Evolutionary conservation across 2,329 filamentous ascomycete genomes (phyloP).

Genomic region (Alternaria conjuncta): DNA sequence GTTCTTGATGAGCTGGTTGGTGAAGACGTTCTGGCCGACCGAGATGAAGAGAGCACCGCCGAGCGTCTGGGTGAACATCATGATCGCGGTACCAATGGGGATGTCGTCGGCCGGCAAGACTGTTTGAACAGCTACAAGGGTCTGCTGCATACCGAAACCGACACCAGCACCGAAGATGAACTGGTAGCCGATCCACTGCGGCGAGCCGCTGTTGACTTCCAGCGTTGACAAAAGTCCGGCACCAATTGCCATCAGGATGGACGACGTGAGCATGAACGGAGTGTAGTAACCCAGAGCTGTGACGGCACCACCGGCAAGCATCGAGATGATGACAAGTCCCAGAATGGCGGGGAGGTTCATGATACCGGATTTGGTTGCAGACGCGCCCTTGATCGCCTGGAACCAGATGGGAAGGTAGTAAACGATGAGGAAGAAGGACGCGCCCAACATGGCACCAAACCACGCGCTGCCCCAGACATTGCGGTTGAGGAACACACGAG

Average conservation of each 20-base stretch:
- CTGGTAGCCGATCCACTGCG: slow-evolving; percentile 51
- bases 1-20: slow-evolving; percentile 56
- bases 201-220: slow-evolving; percentile 44
- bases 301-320: slow-evolving; percentile 49
- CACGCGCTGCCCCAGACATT: slow-evolving; percentile 52
- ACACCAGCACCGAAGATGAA: slow-evolving; percentile 52
- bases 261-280: slow-evolving; percentile 54
- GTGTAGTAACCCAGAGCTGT: slow-evolving; percentile 57
- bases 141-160: slow-evolving; percentile 58
- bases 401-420: slow-evolving; percentile 58
- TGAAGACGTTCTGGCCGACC: slow-evolving; percentile 59
- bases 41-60: slow-evolving; percentile 58
- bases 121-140: slow-evolving; percentile 55
- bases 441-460: slow-evolving; percentile 53
- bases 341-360: slow-evolving; percentile 57
- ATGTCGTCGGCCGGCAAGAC: slow-evolving; percentile 52
- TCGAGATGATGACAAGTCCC: slow-evolving; percentile 52
- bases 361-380: slow-evolving; percentile 56
- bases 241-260: slow-evolving; percentile 54
- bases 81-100: slow-evolving; percentile 56
- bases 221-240: slow-evolving; percentile 56
- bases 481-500: slow-evolving; percentile 54
- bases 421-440: slow-evolving; percentile 52
- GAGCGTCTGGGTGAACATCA: slow-evolving; percentile 57
- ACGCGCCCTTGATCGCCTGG: slow-evolving; percentile 57